Percentiles rank a stretch among this genome's conserved stretches.
Evolutionary conservation across 441 rosid species (phyloP).

Genomic region (Bocquillonia castaneifolia): DNA sequence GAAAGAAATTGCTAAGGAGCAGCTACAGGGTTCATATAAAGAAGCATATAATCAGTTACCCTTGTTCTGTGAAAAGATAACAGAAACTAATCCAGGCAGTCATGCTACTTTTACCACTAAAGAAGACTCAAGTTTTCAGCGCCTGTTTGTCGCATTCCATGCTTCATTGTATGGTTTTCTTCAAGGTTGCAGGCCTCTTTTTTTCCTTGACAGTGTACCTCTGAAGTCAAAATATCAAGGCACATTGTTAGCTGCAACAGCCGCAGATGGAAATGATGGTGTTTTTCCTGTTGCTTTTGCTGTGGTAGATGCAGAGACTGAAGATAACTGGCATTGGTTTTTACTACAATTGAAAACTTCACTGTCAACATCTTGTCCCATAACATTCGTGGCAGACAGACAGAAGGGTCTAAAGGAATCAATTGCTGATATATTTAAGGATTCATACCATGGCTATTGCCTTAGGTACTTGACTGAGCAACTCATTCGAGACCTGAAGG

Average conservation of each 20-base stretch:
- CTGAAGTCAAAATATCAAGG: slow-evolving; percentile 89
- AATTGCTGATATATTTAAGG: slow-evolving; percentile 57
- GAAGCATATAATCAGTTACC: slow-evolving; percentile 88
- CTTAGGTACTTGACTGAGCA: slow-evolving; percentile 63
- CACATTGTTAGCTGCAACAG: slow-evolving; percentile 68
- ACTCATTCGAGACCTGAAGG: slow-evolving; percentile 73
- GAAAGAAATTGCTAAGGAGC: slow-evolving; percentile 89
- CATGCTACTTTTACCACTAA: slow-evolving; percentile 70
- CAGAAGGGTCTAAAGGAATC: slow-evolving; percentile 68
- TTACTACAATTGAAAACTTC: slow-evolving; percentile 68
- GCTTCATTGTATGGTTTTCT: slow-evolving; percentile 71
- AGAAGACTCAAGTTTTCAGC: slow-evolving; percentile 89
- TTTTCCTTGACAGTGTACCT: slow-evolving; percentile 73
- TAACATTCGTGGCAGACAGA: slow-evolving; percentile 81
- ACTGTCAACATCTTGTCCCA: slow-evolving; percentile 47
- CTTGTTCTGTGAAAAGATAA: slow-evolving; percentile 68
- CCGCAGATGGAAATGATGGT: slow-evolving; percentile 74
- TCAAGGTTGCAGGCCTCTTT: slow-evolving; percentile 80
- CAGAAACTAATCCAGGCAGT: slow-evolving; percentile 83
- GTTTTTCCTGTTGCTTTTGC: slow-evolving; percentile 85
- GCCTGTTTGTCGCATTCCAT: slow-evolving; percentile 74
- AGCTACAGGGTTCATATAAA: slow-evolving; percentile 84
- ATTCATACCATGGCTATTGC: slow-evolving; percentile 68
- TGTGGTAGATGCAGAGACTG: slow-evolving; percentile 69
- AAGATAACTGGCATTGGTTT: slow-evolving; percentile 91